Base-by-base conservation (phyloP, 2,329 filamentous ascomycete genomes). In the Fusarium udum region DNA sequence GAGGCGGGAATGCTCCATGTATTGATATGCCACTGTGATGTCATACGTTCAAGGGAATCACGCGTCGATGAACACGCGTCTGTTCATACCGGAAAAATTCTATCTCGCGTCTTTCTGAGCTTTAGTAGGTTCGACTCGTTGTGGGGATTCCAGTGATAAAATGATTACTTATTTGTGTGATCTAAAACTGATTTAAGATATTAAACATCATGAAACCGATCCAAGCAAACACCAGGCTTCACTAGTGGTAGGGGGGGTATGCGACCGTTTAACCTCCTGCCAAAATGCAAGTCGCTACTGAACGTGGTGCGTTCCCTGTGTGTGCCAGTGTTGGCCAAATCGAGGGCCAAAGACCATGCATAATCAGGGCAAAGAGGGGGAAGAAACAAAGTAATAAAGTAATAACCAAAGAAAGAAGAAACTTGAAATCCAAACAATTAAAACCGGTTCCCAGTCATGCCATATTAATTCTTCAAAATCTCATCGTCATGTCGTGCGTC, bases 401-500 rank as follows among this genome's bases (percentile, higher is more conserved):
- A 49, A 3, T 15, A 9, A 13, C 7, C 4, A 49, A 49, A 49
- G 4, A 13, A 13, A 32, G 6, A 3, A 18, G 7, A n/a, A n/a
- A n/a, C 1, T 4, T 6, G 4, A 0, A 46, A 10, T 24, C 5
- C 22, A 18, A 34, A 4, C 2, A 11, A 11, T 6, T 6, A 14
- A 51, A 7, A 14, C 3, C 10, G 6, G 4, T 34, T 26, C 12
- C n/a, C 12, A 20, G 6, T 11, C 6, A 11, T 14, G 0, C 6
- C 18, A 28, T 10, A 13, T 28, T 8, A 37, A 36, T 20, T 13
- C 31, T 36, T 31, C 31, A 20, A 15, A 52, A 18, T 4, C 12
- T n/a, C 22, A 13, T 49, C 15, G 15, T 18, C 11, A 32, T 32
- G 28, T 18, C 31, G 7, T 16, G 11, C 16, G 10, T 32, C 28